Evolutionary conservation across 2,329 filamentous ascomycete genomes (phyloP), one percentile per base, ranked within the genome.

Genomic region (Fusarium papillatum): DNA sequence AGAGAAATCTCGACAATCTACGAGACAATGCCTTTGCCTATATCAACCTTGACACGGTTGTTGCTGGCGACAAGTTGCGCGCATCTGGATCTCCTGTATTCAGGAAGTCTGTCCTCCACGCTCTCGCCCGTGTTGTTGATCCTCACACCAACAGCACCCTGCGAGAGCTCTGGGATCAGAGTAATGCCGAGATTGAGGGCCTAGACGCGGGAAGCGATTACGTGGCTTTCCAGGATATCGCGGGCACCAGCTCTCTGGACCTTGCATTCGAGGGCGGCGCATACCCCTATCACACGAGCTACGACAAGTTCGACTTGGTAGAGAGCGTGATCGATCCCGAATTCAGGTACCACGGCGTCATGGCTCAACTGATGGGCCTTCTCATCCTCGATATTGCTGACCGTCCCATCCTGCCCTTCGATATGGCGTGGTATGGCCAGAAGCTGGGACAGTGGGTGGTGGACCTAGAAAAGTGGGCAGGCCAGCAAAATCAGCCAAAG

Each of bases 271-370:
- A 86, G 43, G 94, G 94, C 55, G 86, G 89, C 10, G 84, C 86
- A 14, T 93, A 90, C 79, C 95, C 96, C 0, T 92, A 93, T 64
- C 93, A 95, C 83, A 96, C 94, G 71, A 97, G 94, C 84, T 97
- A 98, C 84, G 96, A 98, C 81, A 97, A 92, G 66, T 96, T 94
- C 78, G 93, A 95, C 55, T 96, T 95, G 93, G 95, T 98, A 89
- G 88, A 92, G 31, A 89, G 89, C 43, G 91, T 94, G 71, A 93
- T 94, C 26, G 97, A 99, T 82, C 95, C 95, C 0, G 93, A 90
- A 2, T 98, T 98, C 80, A 84, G 89, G 14, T 97, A 98, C 81
- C 97, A 98, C 85, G 90, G 88, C 48, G 85, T 94, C 8, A 90
- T 98, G 70, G 95, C 92, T 14, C 92, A 98, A 83, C 87, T 98